Evolutionary conservation across 2,329 filamentous ascomycete genomes (phyloP).

Genomic region (Exophiala viscosa): DNA sequence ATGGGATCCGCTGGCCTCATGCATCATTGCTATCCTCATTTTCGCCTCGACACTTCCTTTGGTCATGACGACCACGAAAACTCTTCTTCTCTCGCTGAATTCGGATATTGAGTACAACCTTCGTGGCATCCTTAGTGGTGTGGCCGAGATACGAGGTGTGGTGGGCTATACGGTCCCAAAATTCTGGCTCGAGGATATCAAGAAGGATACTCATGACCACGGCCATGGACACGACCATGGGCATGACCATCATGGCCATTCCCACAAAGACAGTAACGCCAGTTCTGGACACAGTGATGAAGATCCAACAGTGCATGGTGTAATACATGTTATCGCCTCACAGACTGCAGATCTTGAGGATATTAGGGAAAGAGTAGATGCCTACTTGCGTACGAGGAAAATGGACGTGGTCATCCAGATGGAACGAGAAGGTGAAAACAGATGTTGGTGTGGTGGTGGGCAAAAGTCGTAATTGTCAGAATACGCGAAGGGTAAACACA

Average conservation of each 20-base stretch:
- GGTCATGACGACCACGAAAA: conserved; percentile 77
- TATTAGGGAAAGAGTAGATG: conserved; percentile 70
- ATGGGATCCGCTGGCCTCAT: conserved; percentile 92
- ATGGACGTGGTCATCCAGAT: conserved; percentile 86
- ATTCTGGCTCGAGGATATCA: conserved; percentile 73
- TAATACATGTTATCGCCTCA: conserved; percentile 79
- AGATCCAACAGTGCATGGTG: conserved; percentile 62
- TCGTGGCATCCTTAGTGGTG: conserved; percentile 77
- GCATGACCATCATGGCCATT: conserved; percentile 32
- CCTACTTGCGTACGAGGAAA: conserved; percentile 65
- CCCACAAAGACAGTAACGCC: conserved; percentile 29
- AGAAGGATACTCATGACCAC: conserved; percentile 30
- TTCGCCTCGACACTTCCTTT: conserved; percentile 88
- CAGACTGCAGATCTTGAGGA: conserved; percentile 73
- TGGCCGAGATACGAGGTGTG: conserved; percentile 78
- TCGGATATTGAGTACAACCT: conserved; percentile 82
- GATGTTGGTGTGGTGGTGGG: conserved; percentile 54
- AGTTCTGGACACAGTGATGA: conserved; percentile 18
- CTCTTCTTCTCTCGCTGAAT: conserved; percentile 78
- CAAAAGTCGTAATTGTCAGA: conserved; percentile 3
- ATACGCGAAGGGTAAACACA: not conserved
- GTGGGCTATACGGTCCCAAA: conserved; percentile 80
- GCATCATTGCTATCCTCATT: conserved; percentile 88
- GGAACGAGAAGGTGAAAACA: conserved; percentile 72
- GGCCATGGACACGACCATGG: conserved; percentile 18